Evolutionary conservation across 2,329 filamentous ascomycete genomes (phyloP), one percentile per base, ranked within the genome.

Genomic region (Cucurbitaria berberidis): DNA sequence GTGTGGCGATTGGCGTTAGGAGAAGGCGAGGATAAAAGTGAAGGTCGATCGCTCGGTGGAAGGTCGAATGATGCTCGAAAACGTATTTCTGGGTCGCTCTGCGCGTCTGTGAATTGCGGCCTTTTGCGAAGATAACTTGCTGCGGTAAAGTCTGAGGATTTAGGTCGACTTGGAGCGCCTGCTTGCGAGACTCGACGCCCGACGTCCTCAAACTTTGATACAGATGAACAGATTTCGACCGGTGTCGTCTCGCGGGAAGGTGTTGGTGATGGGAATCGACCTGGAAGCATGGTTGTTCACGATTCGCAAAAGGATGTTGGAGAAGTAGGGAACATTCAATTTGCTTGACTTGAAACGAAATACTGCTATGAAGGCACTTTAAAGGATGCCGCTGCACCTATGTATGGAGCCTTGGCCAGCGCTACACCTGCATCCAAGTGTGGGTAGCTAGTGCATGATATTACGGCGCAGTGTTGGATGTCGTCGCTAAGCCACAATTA

Each of bases 181-280:
- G 36, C n/a, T 21, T 36, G 15, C 22, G 19, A 24, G 10, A 21
- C 4, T 16, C 6, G 35, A 19, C 8, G 11, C 35, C 18, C 19
- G 19, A 22, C 15, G 16, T 16, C 35, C n/a, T 16, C n/a, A 15
- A n/a, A 22, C 3, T 7, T 2, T n/a, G 11, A 35, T 8, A 5
- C 13, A 19, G 13, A 27, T 11, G 16, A 10, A 18, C 21, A 9
- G 29, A 15, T 16, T 3, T 22, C n/a, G 11, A 27, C 4, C 21
- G 44, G 39, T 13, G 43, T 44, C 13, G 36, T 24, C 19, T 47
- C 42, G 10, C 42, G 39, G 39, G 48, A 46, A 5, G 48, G 35
- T 24, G 24, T 46, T 30, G 43, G 48, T 7, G 48, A 51, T 4
- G 48, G 48, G n/a, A 46, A 51, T 42, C 48, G 21, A n/a, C 48